phyloP scores from a whole-genome alignment of 306 rosid species.

The Dalbergia cultrata region DNA sequence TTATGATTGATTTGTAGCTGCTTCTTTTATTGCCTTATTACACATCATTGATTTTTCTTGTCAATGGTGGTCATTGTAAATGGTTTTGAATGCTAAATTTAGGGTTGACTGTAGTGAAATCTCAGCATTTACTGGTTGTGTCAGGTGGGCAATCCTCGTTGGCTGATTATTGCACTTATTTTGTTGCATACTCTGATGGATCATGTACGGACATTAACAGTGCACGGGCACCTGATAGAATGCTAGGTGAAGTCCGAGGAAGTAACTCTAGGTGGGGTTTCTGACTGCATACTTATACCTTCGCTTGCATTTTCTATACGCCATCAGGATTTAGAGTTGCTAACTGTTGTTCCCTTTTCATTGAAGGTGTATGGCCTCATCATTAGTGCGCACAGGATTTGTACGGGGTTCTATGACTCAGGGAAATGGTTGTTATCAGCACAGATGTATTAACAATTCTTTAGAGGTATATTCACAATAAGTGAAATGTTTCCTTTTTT shows the following conservation, averaged over 20 bases:
- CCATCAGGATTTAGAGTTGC: constrained; percentile 23
- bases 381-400: constrained; percentile 93
- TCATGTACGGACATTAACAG: constrained; percentile 93
- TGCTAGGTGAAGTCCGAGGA: constrained; percentile 98
- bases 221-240: constrained; percentile 96
- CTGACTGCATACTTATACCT: constrained; percentile 30
- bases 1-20: constrained; percentile 34
- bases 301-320: constrained; percentile 21
- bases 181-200: constrained; percentile 96
- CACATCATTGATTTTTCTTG: constrained; percentile 17
- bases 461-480: constrained; percentile 68
- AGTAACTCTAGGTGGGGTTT: constrained; percentile 81
- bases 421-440: constrained; percentile 98
- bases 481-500: constrained; percentile 8
- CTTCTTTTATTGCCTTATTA: constrained; percentile 19
- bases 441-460: constrained; percentile 77
- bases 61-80: constrained; percentile 16
- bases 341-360: constrained; percentile 47
- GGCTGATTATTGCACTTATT: constrained; percentile 99
- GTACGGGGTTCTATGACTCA: constrained; percentile 89
- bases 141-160: constrained; percentile 98
- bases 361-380: constrained; percentile 94
- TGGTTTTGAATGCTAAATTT: constrained; percentile 10
- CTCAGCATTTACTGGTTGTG: constrained; percentile 43
- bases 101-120: constrained; percentile 34